Evolutionary conservation across 805 yeast genomes (phyloP), one percentile per base, ranked within the genome.

Genomic region (Candida patagonica): DNA sequence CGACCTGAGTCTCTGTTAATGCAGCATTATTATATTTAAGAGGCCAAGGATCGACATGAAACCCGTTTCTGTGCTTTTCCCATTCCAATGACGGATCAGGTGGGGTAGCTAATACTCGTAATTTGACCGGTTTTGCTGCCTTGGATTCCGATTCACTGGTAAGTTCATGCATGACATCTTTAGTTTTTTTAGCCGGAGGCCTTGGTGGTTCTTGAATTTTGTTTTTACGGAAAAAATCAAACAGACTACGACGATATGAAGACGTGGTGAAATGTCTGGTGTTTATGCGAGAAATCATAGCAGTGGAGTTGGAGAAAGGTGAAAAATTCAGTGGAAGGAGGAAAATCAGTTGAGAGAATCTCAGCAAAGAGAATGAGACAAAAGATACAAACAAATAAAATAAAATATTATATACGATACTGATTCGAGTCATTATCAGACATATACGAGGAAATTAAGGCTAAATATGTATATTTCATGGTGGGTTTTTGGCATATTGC

Each of bases 1-100:
- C 31, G 20, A 50, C 44, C 17, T 43, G 26, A 19, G 33, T 32
- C 5, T 30, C 37, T 1, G 51, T 42, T 24, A 57, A 40, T 25
- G 44, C 49, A 7, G 52, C 42, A 10, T 44, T 35, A 40, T 47
- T 42, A 22, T 39, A 45, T 27, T 42, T 47, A 5, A 55, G 46
- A 20, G 64, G 63, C 55, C 55, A 59, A 6, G 62, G 51, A n/a
- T 43, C 36, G 38, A 59, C 41, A 9, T 22, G 42, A 41, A 47
- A 45, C 20, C 44, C 47, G 24, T 37, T 40, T 16, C 32, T 17
- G 20, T 37, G 41, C 17, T 37, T 41, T 26, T 39, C 36, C 50
- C 53, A 46, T 26, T 44, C 33, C 4, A 40, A 30, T 8, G 40
- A 38, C 2, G 36, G 43, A 6, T 23, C 20, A 2, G 38, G 41